Conservation (phyloP, 2,329 filamentous ascomycete species). For the Oidium heveae region DNA sequence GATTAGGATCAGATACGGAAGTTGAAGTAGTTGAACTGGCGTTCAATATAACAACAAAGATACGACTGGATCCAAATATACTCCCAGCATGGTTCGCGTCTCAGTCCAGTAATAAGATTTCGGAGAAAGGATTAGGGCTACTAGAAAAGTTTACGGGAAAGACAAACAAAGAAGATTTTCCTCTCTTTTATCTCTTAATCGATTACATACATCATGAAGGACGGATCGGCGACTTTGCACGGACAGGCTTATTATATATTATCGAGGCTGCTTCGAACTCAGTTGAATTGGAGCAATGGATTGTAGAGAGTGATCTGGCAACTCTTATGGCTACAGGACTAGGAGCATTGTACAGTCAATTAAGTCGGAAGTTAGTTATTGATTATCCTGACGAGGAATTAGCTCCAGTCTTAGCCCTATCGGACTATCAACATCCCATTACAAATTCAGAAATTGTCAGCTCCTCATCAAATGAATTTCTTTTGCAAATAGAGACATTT, state of each 20-base stretch:
- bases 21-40: slow-evolving; percentile 74
- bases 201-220: slow-evolving; percentile 95
- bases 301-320: slow-evolving; percentile 86
- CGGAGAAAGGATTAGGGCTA: slow-evolving; percentile 17
- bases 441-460: slow-evolving; percentile 45
- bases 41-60: slow-evolving; percentile 93
- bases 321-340: slow-evolving; percentile 93
- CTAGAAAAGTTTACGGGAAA: slow-evolving; percentile 55
- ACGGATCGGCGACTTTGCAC: slow-evolving; percentile 80
- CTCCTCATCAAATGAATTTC: slow-evolving; percentile 50
- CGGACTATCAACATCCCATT: slow-evolving; percentile 60
- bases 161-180: slow-evolving; percentile 79
- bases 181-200: slow-evolving; percentile 81
- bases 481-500: slow-evolving; percentile 76
- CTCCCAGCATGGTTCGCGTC: slow-evolving; percentile 78
- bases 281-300: slow-evolving; percentile 69
- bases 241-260: slow-evolving; percentile 82
- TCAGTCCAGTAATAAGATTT: slow-evolving; percentile 14
- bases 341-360: slow-evolving; percentile 44
- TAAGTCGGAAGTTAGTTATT: slow-evolving; percentile 58
- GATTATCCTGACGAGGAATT: slow-evolving; percentile 49
- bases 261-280: slow-evolving; percentile 81
- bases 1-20: slow-evolving; percentile 59
- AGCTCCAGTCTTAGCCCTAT: slow-evolving; percentile 65
- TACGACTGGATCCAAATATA: slow-evolving; percentile 67